Conservation (phyloP, 768 basidiomycete genomes). For the Pulveroboletus sp. region DNA sequence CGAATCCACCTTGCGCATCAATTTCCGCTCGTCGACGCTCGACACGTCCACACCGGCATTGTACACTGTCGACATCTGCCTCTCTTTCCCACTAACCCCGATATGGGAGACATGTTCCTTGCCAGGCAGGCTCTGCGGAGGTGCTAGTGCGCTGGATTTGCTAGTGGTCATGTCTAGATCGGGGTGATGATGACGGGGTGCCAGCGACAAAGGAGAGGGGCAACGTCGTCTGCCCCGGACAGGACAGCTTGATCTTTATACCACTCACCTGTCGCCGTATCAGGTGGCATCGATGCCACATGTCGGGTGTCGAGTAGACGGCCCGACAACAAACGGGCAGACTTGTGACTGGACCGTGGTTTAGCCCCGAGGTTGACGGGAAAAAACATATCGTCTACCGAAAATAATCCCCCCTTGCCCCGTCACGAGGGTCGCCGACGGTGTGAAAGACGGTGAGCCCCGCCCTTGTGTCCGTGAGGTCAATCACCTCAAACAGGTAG, state of each 20-base stretch:
- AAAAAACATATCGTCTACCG: too few relatives aligned
- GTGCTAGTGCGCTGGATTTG: background rate
- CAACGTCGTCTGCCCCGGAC: background rate
- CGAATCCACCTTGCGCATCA: conserved; percentile 68
- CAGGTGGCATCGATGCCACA: too few relatives aligned
- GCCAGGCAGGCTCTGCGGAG: background rate
- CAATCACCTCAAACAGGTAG: background rate
- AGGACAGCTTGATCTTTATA: background rate
- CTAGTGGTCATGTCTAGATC: background rate
- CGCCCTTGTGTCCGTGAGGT: background rate
- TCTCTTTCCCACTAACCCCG: background rate
- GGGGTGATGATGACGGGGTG: background rate
- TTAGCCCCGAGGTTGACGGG: too few relatives aligned
- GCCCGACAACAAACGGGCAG: background rate
- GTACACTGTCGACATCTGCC: conserved; percentile 17
- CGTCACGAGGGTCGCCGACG: background rate
- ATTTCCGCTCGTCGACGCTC: conserved; percentile 62
- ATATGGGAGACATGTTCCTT: background rate
- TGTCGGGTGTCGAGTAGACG: background rate
- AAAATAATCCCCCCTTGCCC: too few relatives aligned
- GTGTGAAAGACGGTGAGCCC: background rate
- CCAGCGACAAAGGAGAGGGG: background rate
- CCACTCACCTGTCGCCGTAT: too few relatives aligned
- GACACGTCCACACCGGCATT: conserved; percentile 55
- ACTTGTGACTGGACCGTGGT: too few relatives aligned